These are phyloP conservation scores for Cryptomeria japonica DNA, from an alignment of 75 land plant genomes.

Conservation along the genomic window DNA sequence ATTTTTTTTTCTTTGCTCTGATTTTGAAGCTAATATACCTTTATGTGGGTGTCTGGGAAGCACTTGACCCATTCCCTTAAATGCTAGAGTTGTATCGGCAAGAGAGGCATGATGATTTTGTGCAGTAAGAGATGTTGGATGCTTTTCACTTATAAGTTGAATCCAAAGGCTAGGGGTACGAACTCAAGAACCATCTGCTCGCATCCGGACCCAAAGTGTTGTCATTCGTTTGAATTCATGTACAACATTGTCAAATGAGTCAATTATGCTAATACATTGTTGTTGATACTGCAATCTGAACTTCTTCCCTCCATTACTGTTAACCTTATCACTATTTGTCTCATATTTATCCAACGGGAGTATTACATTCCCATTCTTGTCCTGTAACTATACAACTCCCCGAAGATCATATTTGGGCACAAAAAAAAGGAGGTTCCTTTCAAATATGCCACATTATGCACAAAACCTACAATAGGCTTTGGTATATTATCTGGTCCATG, in stretches of 20 bases:
- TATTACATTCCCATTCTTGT: slow-evolving; percentile 6
- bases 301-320: not conserved
- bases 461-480: no score
- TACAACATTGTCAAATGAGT: slow-evolving; percentile 1
- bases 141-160: slow-evolving; percentile 16
- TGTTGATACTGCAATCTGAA: not conserved
- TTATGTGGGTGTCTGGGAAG: not conserved
- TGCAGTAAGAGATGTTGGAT: slow-evolving; percentile 17
- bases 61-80: not conserved
- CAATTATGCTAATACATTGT: slow-evolving; percentile 5
- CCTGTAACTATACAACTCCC: slow-evolving; percentile 19
- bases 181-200: slow-evolving; percentile 29
- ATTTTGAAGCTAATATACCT: not conserved
- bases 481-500: no score
- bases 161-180: slow-evolving; percentile 20
- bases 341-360: slow-evolving; percentile 8
- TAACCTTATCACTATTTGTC: not conserved
- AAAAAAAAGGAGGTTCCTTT: slow-evolving; percentile 20
- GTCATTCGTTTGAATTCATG: slow-evolving; percentile 19
- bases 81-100: not conserved
- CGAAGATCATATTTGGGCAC: slow-evolving; percentile 33
- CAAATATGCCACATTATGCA: slow-evolving; percentile 20
- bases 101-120: not conserved
- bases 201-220: slow-evolving; percentile 13
- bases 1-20: slow-evolving; percentile 10